Base-by-base conservation (phyloP, 352 stramenopile genomes). In the Phytopythium ostracodes region DNA sequence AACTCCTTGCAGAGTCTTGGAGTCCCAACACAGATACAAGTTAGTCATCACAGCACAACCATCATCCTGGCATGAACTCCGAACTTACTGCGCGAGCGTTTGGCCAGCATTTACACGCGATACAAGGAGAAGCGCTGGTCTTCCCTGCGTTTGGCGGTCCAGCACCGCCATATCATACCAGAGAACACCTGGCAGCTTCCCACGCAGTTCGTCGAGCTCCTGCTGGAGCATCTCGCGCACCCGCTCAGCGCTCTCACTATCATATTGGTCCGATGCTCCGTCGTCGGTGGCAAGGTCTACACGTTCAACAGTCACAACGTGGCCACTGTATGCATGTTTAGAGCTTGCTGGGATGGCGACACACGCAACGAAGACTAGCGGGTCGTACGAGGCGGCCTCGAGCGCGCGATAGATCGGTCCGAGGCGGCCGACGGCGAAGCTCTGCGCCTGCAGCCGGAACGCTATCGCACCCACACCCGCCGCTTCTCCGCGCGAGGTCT, bases 371-470 rank as follows among this genome's bases (percentile, higher is more conserved):
- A 27, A 25, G 24, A 12, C 11, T 2, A 49, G n/a, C 36, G 9
- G 51, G 53, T 64, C 65, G 9, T 58, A 79, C 67, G 60, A 74
- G 58, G 62, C 63, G n/a, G 27, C 65, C 14, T 71, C 59, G 43
- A 83, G 56, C 31, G 75, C 67, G 18, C 67, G 69, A 67, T 73
- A 76, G 63, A 83, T 73, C 33, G 50, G 51, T 4, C 75, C 75
- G 24, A 83, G 70, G 0, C 75, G 62, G 10, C 75, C 75, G 5
- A 68, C 25, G 1, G 72, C 70, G 3, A 78, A 46, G n/a, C 58
- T 65, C n/a, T 76, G 64, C n/a, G 72, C 20, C 15, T 67, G 62
- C 25, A 80, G 22, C 9, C 53, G 66, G 33, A 77, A 68, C 4
- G 46, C 20, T 54, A n/a, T n/a, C 29, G 10, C n/a, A 11, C 15